Base-by-base conservation (phyloP, 768 basidiomycete genomes). In the Boletus rufocinnamomeus region DNA sequence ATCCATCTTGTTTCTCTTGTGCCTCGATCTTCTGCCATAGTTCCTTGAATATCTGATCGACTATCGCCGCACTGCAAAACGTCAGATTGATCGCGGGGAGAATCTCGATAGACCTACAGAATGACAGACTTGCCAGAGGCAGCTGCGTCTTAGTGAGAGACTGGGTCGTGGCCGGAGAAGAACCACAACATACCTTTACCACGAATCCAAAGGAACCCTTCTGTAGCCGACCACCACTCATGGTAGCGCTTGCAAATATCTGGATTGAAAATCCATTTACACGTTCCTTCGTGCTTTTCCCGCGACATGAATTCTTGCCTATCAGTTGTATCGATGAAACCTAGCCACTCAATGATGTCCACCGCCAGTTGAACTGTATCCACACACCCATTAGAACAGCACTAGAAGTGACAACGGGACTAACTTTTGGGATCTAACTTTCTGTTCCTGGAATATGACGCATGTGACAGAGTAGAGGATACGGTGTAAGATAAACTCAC, bases 201-300 rank as follows among this genome's bases (percentile, higher is more conserved):
- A 37, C 62, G 45, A 52, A 69, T 66, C 68, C 69, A 69, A 37
- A 71, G 58, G 17, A 69, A 69, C 3, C 69, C 66, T 34, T 62
- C 50, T 23, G 52, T 60, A 2, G 62, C 51, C 27, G 49, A 58
- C 57, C 61, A 38, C 68, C 69, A 69, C 9, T 63, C 61, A 21
- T 62, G 53, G 27, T 66, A 71, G 14, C 41, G 35, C 28, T 41
- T 52, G 44, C 67, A 70, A 23, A 62, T 10, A 44, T 69, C 54
- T 25, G 28, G 41, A 19, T 66, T 56, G 41, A 69, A 64, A 21
- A 70, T 40, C 69, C 69, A 70, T 21, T 56, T 50, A 32, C 67
- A 71, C 6, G 69, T 71, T 40, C 59, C 67, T 51, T 64, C 56
- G 7, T 66, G 65, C 34, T 53, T 60, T 37, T 69, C 61, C 37